phyloP scores from a whole-genome alignment of 2,329 filamentous ascomycete genomes.

The Diaporthe vexans region DNA sequence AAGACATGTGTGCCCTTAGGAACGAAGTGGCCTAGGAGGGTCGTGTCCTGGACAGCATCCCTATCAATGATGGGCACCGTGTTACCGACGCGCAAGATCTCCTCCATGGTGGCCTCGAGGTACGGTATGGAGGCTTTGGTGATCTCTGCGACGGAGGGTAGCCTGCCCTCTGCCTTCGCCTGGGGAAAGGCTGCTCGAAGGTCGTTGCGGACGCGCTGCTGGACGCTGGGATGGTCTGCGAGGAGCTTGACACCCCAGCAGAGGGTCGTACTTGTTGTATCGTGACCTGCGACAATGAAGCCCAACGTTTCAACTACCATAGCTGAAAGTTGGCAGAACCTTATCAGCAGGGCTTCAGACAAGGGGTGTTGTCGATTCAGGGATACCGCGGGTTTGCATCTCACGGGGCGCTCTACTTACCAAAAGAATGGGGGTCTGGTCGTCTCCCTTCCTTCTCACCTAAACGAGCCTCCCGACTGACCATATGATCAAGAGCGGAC shows the following conservation, averaged over 20 bases:
- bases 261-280: conserved; percentile 59
- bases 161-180: conserved; percentile 51
- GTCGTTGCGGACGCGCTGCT: conserved; percentile 56
- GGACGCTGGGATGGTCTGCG: conserved; percentile 54
- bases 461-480: conserved; percentile 30
- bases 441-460: conserved; percentile 34
- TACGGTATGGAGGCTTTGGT: conserved; percentile 57
- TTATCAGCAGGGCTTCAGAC: background rate
- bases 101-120: conserved; percentile 61
- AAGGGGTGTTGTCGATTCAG: background rate
- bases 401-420: background rate
- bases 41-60: conserved; percentile 55
- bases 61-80: conserved; percentile 62
- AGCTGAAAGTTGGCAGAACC: background rate
- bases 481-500: conserved; percentile 33
- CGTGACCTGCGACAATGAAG: conserved; percentile 58
- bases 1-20: conserved; percentile 59
- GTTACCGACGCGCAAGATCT: conserved; percentile 60
- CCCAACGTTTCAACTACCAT: conserved; percentile 55
- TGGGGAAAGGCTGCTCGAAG: conserved; percentile 54
- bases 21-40: conserved; percentile 55
- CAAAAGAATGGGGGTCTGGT: conserved; percentile 26
- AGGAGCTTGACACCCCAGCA: conserved; percentile 59
- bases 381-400: too few relatives aligned
- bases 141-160: conserved; percentile 48